These are phyloP conservation scores for Exophiala oligosperma DNA, from an alignment of 2,329 filamentous ascomycete species.

Conservation along the genomic window DNA sequence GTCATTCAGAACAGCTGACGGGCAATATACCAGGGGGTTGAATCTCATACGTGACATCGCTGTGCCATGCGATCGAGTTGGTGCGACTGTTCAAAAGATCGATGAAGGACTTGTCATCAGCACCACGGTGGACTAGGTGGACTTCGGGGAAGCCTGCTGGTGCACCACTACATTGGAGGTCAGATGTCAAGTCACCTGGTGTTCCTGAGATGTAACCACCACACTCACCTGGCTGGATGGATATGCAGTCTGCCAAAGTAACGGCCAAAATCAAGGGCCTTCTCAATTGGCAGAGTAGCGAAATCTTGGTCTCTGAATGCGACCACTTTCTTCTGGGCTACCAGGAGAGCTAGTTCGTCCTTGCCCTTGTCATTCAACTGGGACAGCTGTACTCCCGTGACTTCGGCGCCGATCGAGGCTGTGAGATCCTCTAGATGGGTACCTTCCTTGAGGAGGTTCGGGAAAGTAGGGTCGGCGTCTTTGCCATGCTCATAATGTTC, in stretches of 20 bases:
- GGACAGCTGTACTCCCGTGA: constrained; percentile 36
- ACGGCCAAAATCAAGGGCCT: constrained; percentile 52
- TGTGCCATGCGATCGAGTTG: constrained; percentile 82
- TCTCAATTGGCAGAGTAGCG: constrained; percentile 35
- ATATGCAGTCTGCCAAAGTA: constrained; percentile 84
- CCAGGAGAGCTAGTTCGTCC: constrained; percentile 37
- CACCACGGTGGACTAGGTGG: constrained; percentile 75
- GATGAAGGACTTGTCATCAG: constrained; percentile 60
- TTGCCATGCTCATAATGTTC: constrained; percentile 74
- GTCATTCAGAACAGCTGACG: neutral
- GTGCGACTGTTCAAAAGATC: constrained; percentile 69
- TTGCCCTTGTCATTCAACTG: constrained; percentile 33
- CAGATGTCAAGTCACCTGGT: neutral
- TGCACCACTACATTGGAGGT: constrained; percentile 52
- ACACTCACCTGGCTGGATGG: constrained; percentile 62
- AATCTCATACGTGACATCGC: constrained; percentile 79
- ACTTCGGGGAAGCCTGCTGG: constrained; percentile 73
- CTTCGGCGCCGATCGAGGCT: constrained; percentile 37
- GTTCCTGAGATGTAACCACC: no score
- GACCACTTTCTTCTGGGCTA: constrained; percentile 38
- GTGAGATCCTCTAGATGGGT: constrained; percentile 34
- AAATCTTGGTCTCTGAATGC: constrained; percentile 37
- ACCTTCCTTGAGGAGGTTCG: constrained; percentile 60
- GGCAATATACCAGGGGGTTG: constrained; percentile 64
- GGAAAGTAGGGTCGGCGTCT: constrained; percentile 68